Conservation (phyloP, 2,329 filamentous ascomycete species). For the Elsinoe australis region DNA sequence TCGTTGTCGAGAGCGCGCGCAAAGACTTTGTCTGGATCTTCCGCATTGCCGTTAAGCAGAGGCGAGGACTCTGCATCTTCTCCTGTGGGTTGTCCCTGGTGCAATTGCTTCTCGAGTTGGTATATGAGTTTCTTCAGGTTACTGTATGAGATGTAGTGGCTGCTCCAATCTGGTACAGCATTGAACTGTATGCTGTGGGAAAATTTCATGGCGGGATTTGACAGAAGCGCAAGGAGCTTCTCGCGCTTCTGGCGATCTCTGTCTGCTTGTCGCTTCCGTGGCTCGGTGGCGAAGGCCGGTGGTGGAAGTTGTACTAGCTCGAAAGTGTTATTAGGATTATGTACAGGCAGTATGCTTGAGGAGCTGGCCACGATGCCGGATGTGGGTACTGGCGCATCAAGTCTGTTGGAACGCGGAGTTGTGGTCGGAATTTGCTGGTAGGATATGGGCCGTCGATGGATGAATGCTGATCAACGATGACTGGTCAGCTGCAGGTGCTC, state of each 20-base stretch:
- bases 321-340: slow-evolving; percentile 18
- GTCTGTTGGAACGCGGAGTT: not conserved
- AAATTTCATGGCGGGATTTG: slow-evolving; percentile 94
- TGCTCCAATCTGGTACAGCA: slow-evolving; percentile 98
- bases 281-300: slow-evolving; percentile 20
- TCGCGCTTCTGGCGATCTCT: slow-evolving; percentile 30
- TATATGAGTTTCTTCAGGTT: slow-evolving; percentile 99
- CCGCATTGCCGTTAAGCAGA: slow-evolving; percentile 57
- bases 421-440: not conserved
- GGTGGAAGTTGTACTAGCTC: slow-evolving; percentile 26
- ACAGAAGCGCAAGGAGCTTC: slow-evolving; percentile 64
- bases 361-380: slow-evolving; percentile 14
- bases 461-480: too few relatives aligned
- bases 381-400: not conserved
- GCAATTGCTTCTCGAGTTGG: slow-evolving; percentile 76
- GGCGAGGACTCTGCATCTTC: slow-evolving; percentile 77
- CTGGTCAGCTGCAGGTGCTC: slow-evolving; percentile 10
- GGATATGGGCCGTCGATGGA: too few relatives aligned
- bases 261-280: not conserved
- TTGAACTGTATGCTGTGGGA: slow-evolving; percentile 99
- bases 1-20: slow-evolving; percentile 74
- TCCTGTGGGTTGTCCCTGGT: slow-evolving; percentile 48
- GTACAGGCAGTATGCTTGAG: slow-evolving; percentile 11
- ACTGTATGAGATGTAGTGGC: slow-evolving; percentile 95
- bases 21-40: slow-evolving; percentile 75